Evolutionary conservation across 805 yeast species (phyloP), one percentile per base, ranked within the genome.

Genomic region (Monosporozyma aquatica): DNA sequence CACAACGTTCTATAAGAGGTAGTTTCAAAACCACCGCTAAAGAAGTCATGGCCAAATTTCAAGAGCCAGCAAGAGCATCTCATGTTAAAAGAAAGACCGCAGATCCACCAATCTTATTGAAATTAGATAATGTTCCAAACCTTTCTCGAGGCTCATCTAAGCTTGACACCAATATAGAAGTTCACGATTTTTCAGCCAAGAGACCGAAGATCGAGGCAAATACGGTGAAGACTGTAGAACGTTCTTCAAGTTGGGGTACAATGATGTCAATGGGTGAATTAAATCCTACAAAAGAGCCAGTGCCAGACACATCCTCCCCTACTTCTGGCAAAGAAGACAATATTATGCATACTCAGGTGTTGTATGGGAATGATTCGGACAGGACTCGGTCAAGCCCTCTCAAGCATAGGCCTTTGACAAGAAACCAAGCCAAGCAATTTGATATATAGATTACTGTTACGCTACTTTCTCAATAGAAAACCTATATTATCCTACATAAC

Each of bases 171-270:
- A 30, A 18, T 20, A 30, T 30, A 10, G 35, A 30, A 18, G 35
- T 30, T 10, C 2, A 18, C n/a, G 11, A 10, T 7, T 3, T 18
- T 10, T 15, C 17, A 22, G 13, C 17, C 13, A 18, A 18, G n/a
- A 20, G 21, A 26, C 30, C 24, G 10, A 8, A 26, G 6, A 15
- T 37, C 13, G 32, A 17, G 24, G 18, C 17, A 9, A 17, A 11
- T 4, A 18, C 32, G 6, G 13, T 25, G 10, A 18, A 18, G 5
- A 26, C 23, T 13, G 24, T 53, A 3, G 40, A 47, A 30, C 44
- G 59, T 40, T 30, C 54, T 3, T 38, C 55, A 5, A 56, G 62
- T 35, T 59, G 64, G 64, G 64, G 62, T 1, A 52, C 48, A 25
- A 44, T 54, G 39, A 50, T 58, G 48, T 51, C 61, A 3, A 48